Percentiles rank a stretch among this genome's conserved stretches.
These are phyloP conservation scores for Clonostachys chloroleuca DNA, from an alignment of 2,329 filamentous ascomycete species.

Conservation along the genomic window DNA sequence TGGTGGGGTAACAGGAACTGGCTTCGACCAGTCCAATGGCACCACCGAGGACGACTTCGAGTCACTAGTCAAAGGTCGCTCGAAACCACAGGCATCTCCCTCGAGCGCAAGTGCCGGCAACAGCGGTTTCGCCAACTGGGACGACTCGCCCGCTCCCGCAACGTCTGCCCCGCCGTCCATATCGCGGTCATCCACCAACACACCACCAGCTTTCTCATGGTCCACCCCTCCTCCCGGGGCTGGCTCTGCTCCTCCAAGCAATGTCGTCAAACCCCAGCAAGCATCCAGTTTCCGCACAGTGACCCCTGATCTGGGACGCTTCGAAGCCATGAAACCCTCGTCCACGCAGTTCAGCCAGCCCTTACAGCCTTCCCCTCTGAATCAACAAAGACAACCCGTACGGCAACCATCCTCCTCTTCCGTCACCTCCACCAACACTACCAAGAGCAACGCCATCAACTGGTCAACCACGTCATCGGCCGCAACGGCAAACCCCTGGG, in stretches of 20 bases:
- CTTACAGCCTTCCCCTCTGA: conserved; percentile 34
- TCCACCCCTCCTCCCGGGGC: conserved; percentile 43
- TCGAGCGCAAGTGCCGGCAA: conserved; percentile 18
- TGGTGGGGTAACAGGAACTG: conserved; percentile 59
- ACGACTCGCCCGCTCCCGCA: conserved; percentile 17
- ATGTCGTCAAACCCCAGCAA: conserved; percentile 27
- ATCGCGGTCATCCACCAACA: conserved; percentile 24
- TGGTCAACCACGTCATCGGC: conserved; percentile 32
- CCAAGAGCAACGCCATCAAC: conserved; percentile 35
- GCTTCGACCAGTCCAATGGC: conserved; percentile 46
- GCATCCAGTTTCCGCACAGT: conserved; percentile 45
- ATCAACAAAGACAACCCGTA: not conserved
- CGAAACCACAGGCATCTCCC: conserved; percentile 4
- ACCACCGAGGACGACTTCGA: conserved; percentile 76
- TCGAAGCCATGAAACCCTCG: conserved; percentile 51
- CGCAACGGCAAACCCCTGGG: conserved; percentile 43
- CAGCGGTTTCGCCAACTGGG: conserved; percentile 44
- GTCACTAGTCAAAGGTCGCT: conserved; percentile 73
- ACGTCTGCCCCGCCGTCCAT: conserved; percentile 26
- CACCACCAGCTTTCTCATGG: conserved; percentile 56
- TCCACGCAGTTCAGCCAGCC: conserved; percentile 62
- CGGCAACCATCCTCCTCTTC: conserved; percentile 4
- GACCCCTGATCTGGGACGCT: conserved; percentile 52
- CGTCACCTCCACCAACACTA: conserved; percentile 5
- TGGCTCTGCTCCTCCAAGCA: conserved; percentile 24